Conservation (phyloP, 2,329 filamentous ascomycete genomes). For the Verticillium zaregamsianum region DNA sequence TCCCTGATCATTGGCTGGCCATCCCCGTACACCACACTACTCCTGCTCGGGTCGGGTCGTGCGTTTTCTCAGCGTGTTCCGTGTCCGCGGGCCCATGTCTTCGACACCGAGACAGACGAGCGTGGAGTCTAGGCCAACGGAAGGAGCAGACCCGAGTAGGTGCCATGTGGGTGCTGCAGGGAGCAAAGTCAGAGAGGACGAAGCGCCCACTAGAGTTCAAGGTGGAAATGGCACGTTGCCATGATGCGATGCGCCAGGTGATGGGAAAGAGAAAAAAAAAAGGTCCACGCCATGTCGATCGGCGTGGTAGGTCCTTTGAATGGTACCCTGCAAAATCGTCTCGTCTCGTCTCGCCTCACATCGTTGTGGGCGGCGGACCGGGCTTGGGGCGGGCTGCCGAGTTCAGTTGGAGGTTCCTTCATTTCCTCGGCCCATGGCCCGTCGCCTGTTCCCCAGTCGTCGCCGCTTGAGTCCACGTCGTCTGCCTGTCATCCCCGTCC, state of each 20-base stretch:
- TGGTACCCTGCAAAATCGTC: no score
- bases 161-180: background rate
- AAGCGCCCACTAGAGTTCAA: background rate
- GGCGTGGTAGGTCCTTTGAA: no score
- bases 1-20: background rate
- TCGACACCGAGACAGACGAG: background rate
- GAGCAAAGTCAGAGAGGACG: background rate
- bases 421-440: background rate
- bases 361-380: no score
- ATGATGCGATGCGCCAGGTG: no score
- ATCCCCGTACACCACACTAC: background rate
- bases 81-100: background rate
- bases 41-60: background rate
- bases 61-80: background rate
- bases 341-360: background rate
- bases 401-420: background rate
- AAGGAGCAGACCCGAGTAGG: background rate
- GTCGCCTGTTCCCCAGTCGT: background rate
- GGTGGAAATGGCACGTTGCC: no score
- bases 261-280: no score
- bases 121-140: background rate
- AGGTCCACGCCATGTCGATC: no score
- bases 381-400: background rate
- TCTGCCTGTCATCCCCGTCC: background rate
- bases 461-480: background rate